Base-by-base conservation (phyloP, 768 basidiomycete genomes). In the Termitomyces sp. region DNA sequence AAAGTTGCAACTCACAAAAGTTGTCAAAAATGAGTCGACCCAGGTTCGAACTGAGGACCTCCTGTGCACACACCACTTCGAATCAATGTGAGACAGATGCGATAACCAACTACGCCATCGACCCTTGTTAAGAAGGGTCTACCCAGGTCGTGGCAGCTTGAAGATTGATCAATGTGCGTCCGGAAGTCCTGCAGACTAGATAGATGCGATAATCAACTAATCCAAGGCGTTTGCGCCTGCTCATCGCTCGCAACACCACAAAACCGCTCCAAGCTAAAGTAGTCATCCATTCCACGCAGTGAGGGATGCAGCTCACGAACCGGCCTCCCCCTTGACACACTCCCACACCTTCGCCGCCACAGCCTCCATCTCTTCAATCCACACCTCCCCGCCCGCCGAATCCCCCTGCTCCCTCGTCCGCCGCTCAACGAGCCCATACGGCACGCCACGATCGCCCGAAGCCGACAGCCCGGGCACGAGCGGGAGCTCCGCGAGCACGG, bases 51-150 rank as follows among this genome's bases (percentile, higher is more conserved):
- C 60, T 61, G 60, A 58, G 61, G 61, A 62, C 58, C 61, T 62
- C 56, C 61, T 62, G 61, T 59, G 58, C 4, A 20, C 34, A 50
- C 13, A 16, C 16, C 1, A 10, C 0, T 3, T 20, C n/a, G 10
- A 9, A 33, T 1, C 8, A 9, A 44, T 44, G 42, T 44, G 42
- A 85, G 83, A 85, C 84, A 84, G 83, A 86, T 83, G 84, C 83
- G 85, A 86, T 87, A 86, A 86, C 84, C 84, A 86, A 84, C 83
- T 85, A 87, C 84, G 82, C 85, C 85, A 85, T 81, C 83, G 77
- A 76, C 49, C 49, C 47, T 7, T 49, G 31, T n/a, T n/a, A n/a
- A n/a, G n/a, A n/a, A n/a, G n/a, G n/a, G n/a, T n/a, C n/a, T n/a
- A n/a, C n/a, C n/a, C n/a, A n/a, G n/a, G n/a, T n/a, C n/a, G 7